Conservation (phyloP, 2,329 filamentous ascomycete genomes). For the Lithohypha guttulata region DNA sequence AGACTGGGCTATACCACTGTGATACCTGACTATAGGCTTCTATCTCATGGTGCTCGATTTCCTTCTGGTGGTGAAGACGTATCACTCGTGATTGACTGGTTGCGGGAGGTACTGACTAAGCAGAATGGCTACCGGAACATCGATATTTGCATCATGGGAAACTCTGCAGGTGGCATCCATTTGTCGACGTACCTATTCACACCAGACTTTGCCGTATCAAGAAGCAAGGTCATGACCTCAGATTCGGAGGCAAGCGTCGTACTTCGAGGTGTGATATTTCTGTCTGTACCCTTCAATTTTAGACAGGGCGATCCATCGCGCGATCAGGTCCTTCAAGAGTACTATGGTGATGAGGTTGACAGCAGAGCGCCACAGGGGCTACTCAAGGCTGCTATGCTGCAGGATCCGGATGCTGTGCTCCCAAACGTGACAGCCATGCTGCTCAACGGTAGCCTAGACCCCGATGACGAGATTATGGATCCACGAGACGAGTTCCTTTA, state of each 20-base stretch:
- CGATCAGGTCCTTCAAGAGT: constrained; percentile 6
- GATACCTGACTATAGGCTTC: constrained; percentile 31
- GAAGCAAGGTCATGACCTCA: constrained; percentile 2
- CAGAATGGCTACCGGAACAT: constrained; percentile 22
- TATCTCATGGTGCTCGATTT: constrained; percentile 30
- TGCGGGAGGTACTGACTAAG: constrained; percentile 18
- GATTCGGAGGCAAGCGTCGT: not conserved
- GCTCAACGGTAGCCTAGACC: constrained; percentile 12
- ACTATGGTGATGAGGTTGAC: constrained; percentile 9
- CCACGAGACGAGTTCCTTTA: constrained; percentile 13
- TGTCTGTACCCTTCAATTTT: constrained; percentile 12
- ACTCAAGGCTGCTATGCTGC: constrained; percentile 8
- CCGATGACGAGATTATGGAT: constrained; percentile 13
- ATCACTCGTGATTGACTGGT: constrained; percentile 28
- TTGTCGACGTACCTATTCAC: constrained; percentile 28
- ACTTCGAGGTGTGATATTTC: constrained; percentile 1
- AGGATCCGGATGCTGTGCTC: constrained; percentile 4
- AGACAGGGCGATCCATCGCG: constrained; percentile 24
- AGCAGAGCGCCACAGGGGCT: constrained; percentile 9
- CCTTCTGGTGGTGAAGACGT: constrained; percentile 35
- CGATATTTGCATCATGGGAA: constrained; percentile 31
- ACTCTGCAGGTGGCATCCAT: constrained; percentile 34
- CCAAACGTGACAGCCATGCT: constrained; percentile 8
- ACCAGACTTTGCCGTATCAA: constrained; percentile 8
- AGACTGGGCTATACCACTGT: constrained; percentile 27